Base-by-base conservation (phyloP, 495 filamentous ascomycete species). In the Podospora pseudoanserina region DNA sequence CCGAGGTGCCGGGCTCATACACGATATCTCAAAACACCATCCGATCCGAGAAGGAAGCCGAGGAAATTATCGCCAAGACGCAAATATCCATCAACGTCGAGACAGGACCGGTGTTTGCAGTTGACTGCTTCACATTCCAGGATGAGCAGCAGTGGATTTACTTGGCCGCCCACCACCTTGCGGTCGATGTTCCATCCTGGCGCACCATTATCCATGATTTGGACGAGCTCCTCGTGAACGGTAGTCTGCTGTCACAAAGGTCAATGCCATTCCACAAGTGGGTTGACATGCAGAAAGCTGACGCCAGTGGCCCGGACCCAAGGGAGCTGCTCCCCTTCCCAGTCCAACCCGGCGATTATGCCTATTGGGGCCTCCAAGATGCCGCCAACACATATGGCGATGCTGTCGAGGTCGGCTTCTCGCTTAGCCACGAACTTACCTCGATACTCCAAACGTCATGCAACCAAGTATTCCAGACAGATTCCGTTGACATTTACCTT, bases 101-200 rank as follows among this genome's bases (percentile, higher is more conserved):
- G 59, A 77, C 70, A 3, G 84, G 84, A 0, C 84, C 83, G 0
- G 67, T 86, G 3, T 77, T 86, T 34, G 77, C 78, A 1, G 82
- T 76, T 5, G 79, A 85, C 62, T 77, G 86, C 56, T 86, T 91
- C 69, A 72, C 83, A 5, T 79, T 84, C 5, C 69, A 79, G 27
- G 81, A 84, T 9, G 77, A 78, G 5, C 76, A 77, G 13, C 82
- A 85, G 53, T 71, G 88, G 9, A 68, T 92, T n/a, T 90, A 89
- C 32, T 78, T 92, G 73, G 82, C 83, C 7, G 88, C 84, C 2
- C 89, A 92, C 70, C 90, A 91, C 69, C 75, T 91, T 1, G 87
- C 89, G 3, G 83, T 92, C 32, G 90, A 92, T 67, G 84, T 90
- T 32, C 86, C 89, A 9, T 92, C 90, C 0, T 92, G 89, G 89